Percentiles rank a stretch among this genome's conserved stretches.
phyloP scores from a whole-genome alignment of 2,329 filamentous ascomycete species.

The Monilinia fructicola region DNA sequence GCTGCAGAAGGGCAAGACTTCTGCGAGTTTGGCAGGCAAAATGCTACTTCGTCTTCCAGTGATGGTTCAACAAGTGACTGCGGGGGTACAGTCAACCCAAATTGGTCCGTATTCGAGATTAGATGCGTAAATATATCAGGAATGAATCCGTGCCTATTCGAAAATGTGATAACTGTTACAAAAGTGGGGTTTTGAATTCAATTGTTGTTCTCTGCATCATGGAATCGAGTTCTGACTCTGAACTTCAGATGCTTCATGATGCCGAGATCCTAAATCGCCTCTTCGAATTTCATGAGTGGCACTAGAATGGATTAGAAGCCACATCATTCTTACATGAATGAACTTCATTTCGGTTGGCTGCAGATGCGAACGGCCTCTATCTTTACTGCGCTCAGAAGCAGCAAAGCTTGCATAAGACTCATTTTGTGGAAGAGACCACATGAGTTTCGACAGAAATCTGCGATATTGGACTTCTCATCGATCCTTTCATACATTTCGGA shows the following conservation, averaged over 20 bases:
- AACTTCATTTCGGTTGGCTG: constrained; percentile 1
- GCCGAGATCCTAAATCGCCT: neutral
- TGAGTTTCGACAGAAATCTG: constrained; percentile 3
- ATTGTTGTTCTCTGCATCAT: neutral
- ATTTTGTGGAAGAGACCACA: neutral
- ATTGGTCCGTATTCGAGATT: neutral
- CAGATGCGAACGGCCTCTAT: constrained; percentile 1
- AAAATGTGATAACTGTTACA: constrained; percentile 5
- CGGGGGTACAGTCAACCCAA: constrained; percentile 4
- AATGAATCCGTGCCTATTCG: constrained; percentile 8
- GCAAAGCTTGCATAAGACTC: neutral
- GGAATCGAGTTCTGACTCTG: neutral
- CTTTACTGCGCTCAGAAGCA: neutral
- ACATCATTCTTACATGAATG: neutral
- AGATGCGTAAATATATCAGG: constrained; percentile 16
- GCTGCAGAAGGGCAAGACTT: neutral
- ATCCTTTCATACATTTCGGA: neutral
- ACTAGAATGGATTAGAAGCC: neutral
- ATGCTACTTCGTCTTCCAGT: constrained; percentile 10
- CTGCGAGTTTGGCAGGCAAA: constrained; percentile 12
- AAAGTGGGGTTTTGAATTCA: constrained; percentile 4
- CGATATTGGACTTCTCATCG: neutral
- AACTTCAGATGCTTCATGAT: neutral
- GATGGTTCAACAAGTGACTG: neutral
- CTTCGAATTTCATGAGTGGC: neutral